Base-by-base conservation (phyloP, 2,329 filamentous ascomycete genomes). In the Claviceps sp. region DNA sequence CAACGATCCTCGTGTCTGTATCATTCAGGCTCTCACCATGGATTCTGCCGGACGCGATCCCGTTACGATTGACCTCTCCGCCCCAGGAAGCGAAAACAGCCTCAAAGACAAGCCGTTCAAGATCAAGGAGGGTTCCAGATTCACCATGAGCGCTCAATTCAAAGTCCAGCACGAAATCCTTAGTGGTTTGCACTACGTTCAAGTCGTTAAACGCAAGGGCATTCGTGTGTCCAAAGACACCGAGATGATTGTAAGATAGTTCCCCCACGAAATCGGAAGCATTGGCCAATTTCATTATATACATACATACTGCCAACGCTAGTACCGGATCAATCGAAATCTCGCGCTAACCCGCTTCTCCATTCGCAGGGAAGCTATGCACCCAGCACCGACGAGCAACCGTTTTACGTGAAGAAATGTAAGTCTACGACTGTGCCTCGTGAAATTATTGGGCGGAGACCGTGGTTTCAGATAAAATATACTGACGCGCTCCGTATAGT, bases 131-230 rank as follows among this genome's bases (percentile, higher is more conserved):
- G 89, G 89, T 52, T 81, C 85, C 61, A 85, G 82, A 61, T 98
- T 97, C 75, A 88, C 86, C 70, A 97, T 97, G 87, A 89, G 87
- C 67, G 90, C 86, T 54, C 81, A 81, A 56, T 98, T 97, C 78
- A 86, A 90, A 73, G 93, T 98, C 46, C 89, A 98, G 76, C 89
- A 96, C 68, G 87, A 97, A 71, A 91, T 98, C 59, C 79, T 97
- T 52, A 93, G 87, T 61, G 93, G 93, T 46, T 73, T 98, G 65
- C 94, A 96, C 74, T 98, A 97, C 69, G 80, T 98, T 53, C 93
- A 98, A 73, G 79, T 89, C 42, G 87, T 96, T 56, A 95, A 93
- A 78, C 79, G 90, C 61, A 89, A 89, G 76, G 87, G 87, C 51
- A 78, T 97, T 66, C 81, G 81, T 54, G 81, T 91, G 55, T 87